A percentile compares a stretch with the other conserved stretches of the same genome.
phyloP scores from a whole-genome alignment of 2,329 filamentous ascomycete genomes.

The Aureobasidium sp. region DNA sequence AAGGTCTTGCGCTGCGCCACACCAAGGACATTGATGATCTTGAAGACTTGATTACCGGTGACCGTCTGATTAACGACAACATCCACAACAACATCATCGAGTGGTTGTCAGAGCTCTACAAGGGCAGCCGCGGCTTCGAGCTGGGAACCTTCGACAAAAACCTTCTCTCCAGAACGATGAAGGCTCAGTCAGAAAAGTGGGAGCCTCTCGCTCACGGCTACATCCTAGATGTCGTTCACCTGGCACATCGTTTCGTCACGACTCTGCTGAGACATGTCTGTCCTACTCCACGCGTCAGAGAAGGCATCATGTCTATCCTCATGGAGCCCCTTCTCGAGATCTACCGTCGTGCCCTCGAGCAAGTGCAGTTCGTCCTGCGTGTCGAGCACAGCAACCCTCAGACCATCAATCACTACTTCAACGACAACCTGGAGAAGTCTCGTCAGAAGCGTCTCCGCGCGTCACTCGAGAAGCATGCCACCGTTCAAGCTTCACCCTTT shows the following conservation, averaged over 20 bases:
- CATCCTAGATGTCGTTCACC: slow-evolving; percentile 42
- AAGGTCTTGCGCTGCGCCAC: not conserved
- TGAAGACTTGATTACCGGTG: slow-evolving; percentile 3
- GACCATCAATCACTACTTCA: slow-evolving; percentile 50
- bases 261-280: slow-evolving; percentile 37
- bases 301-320: slow-evolving; percentile 38
- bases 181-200: slow-evolving; percentile 50
- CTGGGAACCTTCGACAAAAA: slow-evolving; percentile 41
- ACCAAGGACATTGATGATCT: not conserved
- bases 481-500: not conserved
- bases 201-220: slow-evolving; percentile 39
- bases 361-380: slow-evolving; percentile 44
- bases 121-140: slow-evolving; percentile 44
- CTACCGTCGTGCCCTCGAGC: slow-evolving; percentile 43
- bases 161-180: slow-evolving; percentile 42
- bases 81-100: slow-evolving; percentile 31
- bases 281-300: slow-evolving; percentile 35
- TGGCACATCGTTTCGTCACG: slow-evolving; percentile 47
- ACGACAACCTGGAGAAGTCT: slow-evolving; percentile 34
- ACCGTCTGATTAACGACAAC: not conserved
- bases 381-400: slow-evolving; percentile 42
- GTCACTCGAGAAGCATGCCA: slow-evolving; percentile 15
- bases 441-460: slow-evolving; percentile 16
- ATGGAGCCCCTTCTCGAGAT: slow-evolving; percentile 36
- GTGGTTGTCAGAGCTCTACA: slow-evolving; percentile 39